phyloP scores from a whole-genome alignment of 257 asterid genomes.

The Thymus mandschuricus region DNA sequence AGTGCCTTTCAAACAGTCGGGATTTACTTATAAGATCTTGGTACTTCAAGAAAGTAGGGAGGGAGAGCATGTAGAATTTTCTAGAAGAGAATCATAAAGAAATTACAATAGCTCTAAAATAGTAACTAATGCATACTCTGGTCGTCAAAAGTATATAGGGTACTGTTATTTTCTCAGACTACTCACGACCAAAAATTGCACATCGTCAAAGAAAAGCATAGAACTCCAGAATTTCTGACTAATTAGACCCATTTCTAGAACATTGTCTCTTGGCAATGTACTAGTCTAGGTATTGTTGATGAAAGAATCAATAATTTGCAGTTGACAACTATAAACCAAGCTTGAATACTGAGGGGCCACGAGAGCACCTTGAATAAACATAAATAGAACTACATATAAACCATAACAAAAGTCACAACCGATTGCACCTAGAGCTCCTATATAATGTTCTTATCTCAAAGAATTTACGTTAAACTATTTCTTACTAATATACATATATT shows the following conservation, averaged over 20 bases:
- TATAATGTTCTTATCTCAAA: background rate
- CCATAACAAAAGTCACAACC: conserved; percentile 7
- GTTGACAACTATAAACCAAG: background rate
- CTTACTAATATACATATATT: no score
- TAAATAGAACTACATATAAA: background rate
- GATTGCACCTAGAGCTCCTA: background rate
- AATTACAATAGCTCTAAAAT: no score
- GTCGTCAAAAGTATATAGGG: no score
- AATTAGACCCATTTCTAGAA: conserved; percentile 18
- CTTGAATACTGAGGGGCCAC: background rate
- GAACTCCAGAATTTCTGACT: background rate
- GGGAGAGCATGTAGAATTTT: no score
- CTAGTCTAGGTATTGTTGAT: background rate
- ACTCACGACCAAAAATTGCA: no score
- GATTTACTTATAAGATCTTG: no score
- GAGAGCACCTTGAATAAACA: conserved; percentile 12
- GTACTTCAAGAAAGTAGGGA: no score
- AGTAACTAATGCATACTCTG: no score
- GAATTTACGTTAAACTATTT: no score
- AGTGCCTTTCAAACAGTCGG: background rate
- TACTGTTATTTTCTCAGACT: no score
- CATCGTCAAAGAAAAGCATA: background rate
- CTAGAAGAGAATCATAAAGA: no score
- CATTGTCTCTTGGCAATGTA: conserved; percentile 7
- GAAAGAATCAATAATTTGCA: background rate